Conservation (phyloP, 371 early-diverging fungal genomes). For the Batkoa obscura region DNA sequence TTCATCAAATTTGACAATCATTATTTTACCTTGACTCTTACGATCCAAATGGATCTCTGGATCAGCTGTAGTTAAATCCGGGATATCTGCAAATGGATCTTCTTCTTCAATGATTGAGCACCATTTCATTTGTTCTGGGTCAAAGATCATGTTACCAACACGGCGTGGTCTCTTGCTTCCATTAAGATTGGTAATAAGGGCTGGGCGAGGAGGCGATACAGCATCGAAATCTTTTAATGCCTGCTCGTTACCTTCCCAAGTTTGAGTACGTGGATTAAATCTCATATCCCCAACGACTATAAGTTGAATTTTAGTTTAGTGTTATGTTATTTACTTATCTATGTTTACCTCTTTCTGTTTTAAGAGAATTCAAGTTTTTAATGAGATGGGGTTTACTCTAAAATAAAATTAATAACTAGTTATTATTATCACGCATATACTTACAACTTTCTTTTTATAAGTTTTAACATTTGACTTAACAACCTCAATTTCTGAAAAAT, state of each 20-base stretch:
- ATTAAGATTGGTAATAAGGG: constrained; percentile 7
- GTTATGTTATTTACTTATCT: neutral
- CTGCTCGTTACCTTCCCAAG: constrained; percentile 4
- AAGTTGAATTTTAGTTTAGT: neutral
- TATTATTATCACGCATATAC: neutral
- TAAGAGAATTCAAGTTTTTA: constrained; percentile 5
- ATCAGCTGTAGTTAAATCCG: neutral
- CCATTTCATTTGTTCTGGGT: constrained; percentile 4
- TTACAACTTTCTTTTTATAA: neutral
- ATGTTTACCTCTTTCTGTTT: constrained; percentile 1
- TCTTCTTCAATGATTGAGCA: neutral
- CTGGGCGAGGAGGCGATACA: constrained; percentile 3
- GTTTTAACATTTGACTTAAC: neutral
- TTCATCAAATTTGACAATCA: neutral
- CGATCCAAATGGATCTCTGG: neutral
- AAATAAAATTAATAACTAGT: neutral
- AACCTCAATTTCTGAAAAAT: constrained; percentile 7
- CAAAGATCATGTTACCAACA: constrained; percentile 6
- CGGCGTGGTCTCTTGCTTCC: constrained; percentile 3
- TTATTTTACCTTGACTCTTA: neutral
- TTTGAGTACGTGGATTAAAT: neutral
- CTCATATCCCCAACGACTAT: constrained; percentile 4
- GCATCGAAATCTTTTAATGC: constrained; percentile 5
- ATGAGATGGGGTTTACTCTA: constrained; percentile 3
- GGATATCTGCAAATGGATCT: constrained; percentile 5